phyloP scores from a whole-genome alignment of 345 rosid genomes.

The Erucastrum elatum region DNA sequence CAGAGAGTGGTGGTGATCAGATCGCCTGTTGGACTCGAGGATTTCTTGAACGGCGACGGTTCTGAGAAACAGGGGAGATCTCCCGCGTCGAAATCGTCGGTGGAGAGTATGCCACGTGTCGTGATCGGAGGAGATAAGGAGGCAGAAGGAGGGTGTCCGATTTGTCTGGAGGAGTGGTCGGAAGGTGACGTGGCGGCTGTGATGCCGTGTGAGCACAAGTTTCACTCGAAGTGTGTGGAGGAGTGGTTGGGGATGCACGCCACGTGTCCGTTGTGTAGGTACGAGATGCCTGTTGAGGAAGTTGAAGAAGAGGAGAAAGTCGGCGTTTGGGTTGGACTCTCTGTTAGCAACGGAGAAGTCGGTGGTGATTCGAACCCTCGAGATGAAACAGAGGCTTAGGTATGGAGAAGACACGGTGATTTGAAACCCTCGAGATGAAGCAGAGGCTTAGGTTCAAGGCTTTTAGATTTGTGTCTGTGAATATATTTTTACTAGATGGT shows the following conservation, averaged over 20 bases:
- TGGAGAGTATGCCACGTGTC: conserved; percentile 38
- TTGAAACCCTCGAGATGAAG: background rate
- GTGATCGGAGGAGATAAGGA: conserved; percentile 18
- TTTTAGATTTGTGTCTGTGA: background rate
- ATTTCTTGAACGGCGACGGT: conserved; percentile 8
- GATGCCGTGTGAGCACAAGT: conserved; percentile 43
- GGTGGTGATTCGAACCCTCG: background rate
- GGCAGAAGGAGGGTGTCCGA: conserved; percentile 21
- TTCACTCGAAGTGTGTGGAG: conserved; percentile 41
- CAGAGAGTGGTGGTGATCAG: conserved; percentile 16
- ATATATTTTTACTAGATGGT: background rate
- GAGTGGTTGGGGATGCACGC: conserved; percentile 39
- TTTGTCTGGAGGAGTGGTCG: conserved; percentile 40
- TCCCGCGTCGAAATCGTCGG: conserved; percentile 35
- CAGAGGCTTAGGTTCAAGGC: conserved; percentile 10
- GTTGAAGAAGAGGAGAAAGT: conserved; percentile 3
- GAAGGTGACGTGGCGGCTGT: conserved; percentile 41
- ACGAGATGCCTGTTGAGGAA: conserved; percentile 41
- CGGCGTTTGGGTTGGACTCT: conserved; percentile 29
- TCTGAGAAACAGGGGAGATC: conserved; percentile 26
- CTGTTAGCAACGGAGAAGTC: background rate
- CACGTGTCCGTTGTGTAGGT: conserved; percentile 44
- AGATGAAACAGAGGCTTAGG: conserved; percentile 16
- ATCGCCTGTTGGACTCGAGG: conserved; percentile 7
- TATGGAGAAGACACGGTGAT: background rate